Evolutionary conservation across 2,329 filamentous ascomycete species (phyloP).

Genomic region (Alternaria solani): DNA sequence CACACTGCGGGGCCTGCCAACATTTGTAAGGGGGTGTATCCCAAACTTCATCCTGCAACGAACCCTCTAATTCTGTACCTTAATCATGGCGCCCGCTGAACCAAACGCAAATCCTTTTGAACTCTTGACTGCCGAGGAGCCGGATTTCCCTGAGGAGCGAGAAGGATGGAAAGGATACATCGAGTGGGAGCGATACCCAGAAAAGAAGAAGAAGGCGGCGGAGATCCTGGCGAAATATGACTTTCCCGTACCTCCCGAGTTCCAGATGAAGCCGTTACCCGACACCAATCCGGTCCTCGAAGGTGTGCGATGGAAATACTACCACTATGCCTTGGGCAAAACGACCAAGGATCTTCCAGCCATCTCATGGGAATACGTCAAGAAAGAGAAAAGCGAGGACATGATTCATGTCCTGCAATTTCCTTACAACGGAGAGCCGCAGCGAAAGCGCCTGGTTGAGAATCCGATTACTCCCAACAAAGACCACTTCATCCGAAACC

Average conservation of each 20-base stretch:
- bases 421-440: conserved; percentile 58
- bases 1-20: not conserved
- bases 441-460: conserved; percentile 62
- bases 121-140: conserved; percentile 34
- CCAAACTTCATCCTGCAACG: not conserved
- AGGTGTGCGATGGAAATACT: conserved; percentile 58
- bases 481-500: conserved; percentile 74
- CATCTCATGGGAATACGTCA: conserved; percentile 60
- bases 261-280: conserved; percentile 54
- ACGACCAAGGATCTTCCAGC: conserved; percentile 59
- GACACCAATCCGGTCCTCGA: conserved; percentile 55
- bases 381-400: conserved; percentile 55
- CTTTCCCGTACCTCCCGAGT: conserved; percentile 59
- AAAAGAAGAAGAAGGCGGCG: conserved; percentile 69
- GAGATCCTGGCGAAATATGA: conserved; percentile 63
- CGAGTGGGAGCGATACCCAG: conserved; percentile 62
- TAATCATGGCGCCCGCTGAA: conserved; percentile 44
- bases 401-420: conserved; percentile 60
- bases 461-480: conserved; percentile 68
- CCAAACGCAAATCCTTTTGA: conserved; percentile 40
- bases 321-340: conserved; percentile 55
- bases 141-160: conserved; percentile 54
- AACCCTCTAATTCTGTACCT: not conserved
- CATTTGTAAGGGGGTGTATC: not conserved
- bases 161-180: conserved; percentile 65